Conservation (phyloP, 225 moss, liverwort and hornwort species). For the Straminergon stramineum region DNA sequence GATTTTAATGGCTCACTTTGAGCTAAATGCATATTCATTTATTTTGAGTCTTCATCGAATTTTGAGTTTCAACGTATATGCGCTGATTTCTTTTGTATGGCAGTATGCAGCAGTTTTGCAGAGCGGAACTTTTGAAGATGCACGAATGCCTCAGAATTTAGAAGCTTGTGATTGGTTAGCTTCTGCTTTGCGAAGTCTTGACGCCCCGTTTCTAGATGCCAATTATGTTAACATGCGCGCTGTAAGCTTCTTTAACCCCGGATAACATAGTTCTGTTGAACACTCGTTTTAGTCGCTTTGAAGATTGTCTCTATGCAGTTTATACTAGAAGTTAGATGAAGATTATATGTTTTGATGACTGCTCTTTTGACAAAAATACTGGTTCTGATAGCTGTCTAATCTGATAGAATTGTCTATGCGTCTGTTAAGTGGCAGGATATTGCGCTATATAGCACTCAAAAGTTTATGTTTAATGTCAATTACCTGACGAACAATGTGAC, state of each 20-base stretch:
- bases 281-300: background rate
- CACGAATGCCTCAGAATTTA: slow-evolving; percentile 92
- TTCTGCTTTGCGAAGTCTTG: slow-evolving; percentile 81
- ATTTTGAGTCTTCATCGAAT: background rate
- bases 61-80: background rate
- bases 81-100: slow-evolving; percentile 19
- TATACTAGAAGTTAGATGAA: background rate
- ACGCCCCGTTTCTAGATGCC: slow-evolving; percentile 76
- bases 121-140: slow-evolving; percentile 90
- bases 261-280: background rate
- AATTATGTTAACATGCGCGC: slow-evolving; percentile 94
- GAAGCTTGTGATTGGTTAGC: slow-evolving; percentile 99
- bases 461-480: background rate
- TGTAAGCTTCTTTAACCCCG: slow-evolving; percentile 40
- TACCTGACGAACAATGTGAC: background rate
- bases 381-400: background rate
- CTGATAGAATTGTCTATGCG: background rate
- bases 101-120: slow-evolving; percentile 60
- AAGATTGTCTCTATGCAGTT: background rate
- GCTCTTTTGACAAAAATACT: background rate
- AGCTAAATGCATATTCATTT: background rate
- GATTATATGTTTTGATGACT: background rate
- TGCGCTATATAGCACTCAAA: background rate
- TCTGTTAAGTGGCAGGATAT: background rate
- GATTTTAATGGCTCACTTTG: background rate